These are phyloP conservation scores for Aspergillus pseudotamarii DNA, from an alignment of 2,329 filamentous ascomycete genomes.

Conservation along the genomic window DNA sequence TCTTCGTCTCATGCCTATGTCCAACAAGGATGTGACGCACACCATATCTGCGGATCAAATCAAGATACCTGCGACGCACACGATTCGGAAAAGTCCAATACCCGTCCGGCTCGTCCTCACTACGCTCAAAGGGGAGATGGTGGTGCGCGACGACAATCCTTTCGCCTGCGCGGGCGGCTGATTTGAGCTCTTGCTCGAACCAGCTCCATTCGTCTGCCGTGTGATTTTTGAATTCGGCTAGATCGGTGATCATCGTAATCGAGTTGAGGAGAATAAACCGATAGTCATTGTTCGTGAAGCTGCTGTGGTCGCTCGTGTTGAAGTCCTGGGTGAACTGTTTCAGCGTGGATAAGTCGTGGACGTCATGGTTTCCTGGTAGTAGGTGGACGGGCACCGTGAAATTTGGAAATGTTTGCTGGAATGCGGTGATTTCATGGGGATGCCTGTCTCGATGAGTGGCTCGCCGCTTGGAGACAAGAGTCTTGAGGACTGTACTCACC, in stretches of 20 bases:
- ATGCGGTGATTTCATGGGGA: not conserved
- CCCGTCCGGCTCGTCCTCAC: constrained; percentile 1
- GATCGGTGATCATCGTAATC: constrained; percentile 4
- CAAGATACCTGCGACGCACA: constrained; percentile 3
- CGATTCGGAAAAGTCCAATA: constrained; percentile 9
- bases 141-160: constrained; percentile 9
- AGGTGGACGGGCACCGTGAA: not conserved
- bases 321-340: not conserved
- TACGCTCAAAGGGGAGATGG: constrained; percentile 6
- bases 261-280: constrained; percentile 4
- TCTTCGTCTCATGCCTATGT: constrained; percentile 10
- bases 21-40: constrained; percentile 9
- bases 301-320: not conserved
- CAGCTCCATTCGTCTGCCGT: constrained; percentile 4
- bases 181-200: constrained; percentile 3
- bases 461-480: not conserved
- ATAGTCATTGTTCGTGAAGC: not conserved
- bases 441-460: not conserved
- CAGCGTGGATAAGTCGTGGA: not conserved
- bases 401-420: not conserved
- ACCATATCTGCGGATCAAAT: not conserved
- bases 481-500: not conserved
- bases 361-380: not conserved
- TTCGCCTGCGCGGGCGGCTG: not conserved
- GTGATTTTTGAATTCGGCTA: constrained; percentile 5